Evolutionary conservation across 306 rosid genomes (phyloP).

Genomic region (Prunus davidiana): DNA sequence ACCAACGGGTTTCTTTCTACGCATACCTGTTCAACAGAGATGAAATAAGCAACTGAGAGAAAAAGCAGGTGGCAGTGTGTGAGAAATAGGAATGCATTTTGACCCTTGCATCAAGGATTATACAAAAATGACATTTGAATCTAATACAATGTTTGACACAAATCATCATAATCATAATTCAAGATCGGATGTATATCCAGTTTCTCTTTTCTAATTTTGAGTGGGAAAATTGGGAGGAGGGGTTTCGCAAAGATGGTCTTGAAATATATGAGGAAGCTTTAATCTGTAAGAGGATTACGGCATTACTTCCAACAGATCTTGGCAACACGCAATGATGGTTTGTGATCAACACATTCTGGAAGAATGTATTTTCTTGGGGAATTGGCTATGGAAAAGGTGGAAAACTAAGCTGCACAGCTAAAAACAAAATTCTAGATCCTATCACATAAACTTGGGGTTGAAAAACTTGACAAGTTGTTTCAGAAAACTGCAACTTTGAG

Average conservation of each 20-base stretch:
- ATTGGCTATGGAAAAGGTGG: not conserved
- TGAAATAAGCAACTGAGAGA: conserved; percentile 16
- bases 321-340: not conserved
- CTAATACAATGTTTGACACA: not conserved
- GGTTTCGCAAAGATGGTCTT: not conserved
- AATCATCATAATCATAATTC: not conserved
- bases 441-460: not conserved
- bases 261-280: not conserved
- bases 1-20: conserved; percentile 35
- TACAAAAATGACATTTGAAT: not conserved
- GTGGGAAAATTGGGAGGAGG: not conserved
- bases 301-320: too few species aligned
- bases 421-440: not conserved
- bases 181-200: not conserved
- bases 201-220: not conserved
- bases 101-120: not conserved
- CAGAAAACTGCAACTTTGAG: not conserved
- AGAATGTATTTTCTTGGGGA: not conserved
- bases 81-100: not conserved
- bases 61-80: not conserved
- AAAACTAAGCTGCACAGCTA: not conserved
- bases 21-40: conserved; percentile 42
- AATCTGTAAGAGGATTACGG: not conserved
- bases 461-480: not conserved
- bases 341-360: not conserved